Percentiles rank a stretch among this genome's conserved stretches.
Evolutionary conservation across 2,329 filamentous ascomycete species (phyloP).

Genomic region (Apiospora sp.): DNA sequence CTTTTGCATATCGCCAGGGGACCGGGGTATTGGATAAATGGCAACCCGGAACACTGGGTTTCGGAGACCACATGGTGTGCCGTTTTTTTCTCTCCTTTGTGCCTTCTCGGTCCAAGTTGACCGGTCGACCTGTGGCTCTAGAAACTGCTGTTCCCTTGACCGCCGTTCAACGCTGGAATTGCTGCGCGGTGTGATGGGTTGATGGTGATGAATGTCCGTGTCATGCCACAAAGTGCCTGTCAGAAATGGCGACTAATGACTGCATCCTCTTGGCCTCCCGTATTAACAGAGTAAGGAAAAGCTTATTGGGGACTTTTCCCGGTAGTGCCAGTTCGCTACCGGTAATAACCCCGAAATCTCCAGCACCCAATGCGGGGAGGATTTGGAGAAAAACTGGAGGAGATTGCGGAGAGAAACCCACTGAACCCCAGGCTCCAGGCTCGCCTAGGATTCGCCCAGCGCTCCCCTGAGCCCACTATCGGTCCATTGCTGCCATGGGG

Average conservation of each 20-base stretch:
- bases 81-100: too few species aligned
- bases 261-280: not conserved
- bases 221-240: not conserved
- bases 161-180: not conserved
- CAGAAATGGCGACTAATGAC: not conserved
- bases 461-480: conserved; percentile 1
- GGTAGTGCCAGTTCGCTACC: conserved; percentile 9
- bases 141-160: not conserved
- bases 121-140: too few species aligned
- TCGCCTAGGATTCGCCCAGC: not conserved
- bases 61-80: not conserved
- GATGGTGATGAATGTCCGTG: not conserved
- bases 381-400: conserved; percentile 23
- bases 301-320: conserved; percentile 2
- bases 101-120: not conserved
- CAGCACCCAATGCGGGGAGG: conserved; percentile 18
- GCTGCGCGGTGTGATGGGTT: not conserved
- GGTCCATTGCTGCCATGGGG: not conserved
- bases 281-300: not conserved
- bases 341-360: conserved; percentile 12
- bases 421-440: conserved; percentile 10
- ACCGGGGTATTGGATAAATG: conserved; percentile 15
- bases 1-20: not conserved
- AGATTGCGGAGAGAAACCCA: conserved; percentile 15
- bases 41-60: not conserved